Conservation (phyloP, 140 eudicot genomes). For the Stevia rebaudiana region DNA sequence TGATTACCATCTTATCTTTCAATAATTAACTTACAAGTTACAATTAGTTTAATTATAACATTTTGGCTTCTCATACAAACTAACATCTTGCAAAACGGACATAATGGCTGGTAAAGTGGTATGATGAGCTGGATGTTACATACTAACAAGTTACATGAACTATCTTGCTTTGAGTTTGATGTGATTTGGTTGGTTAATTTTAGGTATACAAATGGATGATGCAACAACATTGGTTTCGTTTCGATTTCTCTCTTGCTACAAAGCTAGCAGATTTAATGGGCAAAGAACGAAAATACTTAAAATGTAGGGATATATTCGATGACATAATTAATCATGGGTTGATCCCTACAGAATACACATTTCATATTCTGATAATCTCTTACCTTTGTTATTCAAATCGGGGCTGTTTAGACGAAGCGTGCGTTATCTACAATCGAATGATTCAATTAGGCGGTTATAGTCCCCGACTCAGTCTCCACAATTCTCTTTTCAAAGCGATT, state of each 20-base stretch:
- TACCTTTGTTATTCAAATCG: conserved; percentile 79
- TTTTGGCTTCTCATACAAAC: too few relatives aligned
- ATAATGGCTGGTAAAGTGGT: too few relatives aligned
- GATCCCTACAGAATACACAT: conserved; percentile 82
- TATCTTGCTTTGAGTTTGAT: background rate
- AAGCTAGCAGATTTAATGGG: conserved; percentile 94
- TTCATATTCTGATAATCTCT: conserved; percentile 62
- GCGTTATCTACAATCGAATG: conserved; percentile 75
- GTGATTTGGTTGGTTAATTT: conserved; percentile 11
- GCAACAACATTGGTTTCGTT: conserved; percentile 82
- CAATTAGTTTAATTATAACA: background rate
- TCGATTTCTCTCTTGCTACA: conserved; percentile 80
- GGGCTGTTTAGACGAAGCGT: conserved; percentile 76
- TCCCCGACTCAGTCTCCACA: conserved; percentile 83
- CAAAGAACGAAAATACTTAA: conserved; percentile 64
- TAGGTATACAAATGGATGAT: conserved; percentile 98
- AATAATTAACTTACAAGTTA: background rate
- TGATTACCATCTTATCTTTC: background rate
- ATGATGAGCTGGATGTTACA: too few relatives aligned
- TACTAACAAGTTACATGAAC: too few relatives aligned
- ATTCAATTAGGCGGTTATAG: conserved; percentile 81
- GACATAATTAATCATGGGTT: conserved; percentile 80
- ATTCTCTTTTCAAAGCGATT: conserved; percentile 77
- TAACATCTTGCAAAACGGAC: too few relatives aligned
- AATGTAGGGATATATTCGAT: conserved; percentile 71